These are phyloP conservation scores for Tuber brumale DNA, from an alignment of 495 filamentous ascomycete genomes.

Conservation along the genomic window DNA sequence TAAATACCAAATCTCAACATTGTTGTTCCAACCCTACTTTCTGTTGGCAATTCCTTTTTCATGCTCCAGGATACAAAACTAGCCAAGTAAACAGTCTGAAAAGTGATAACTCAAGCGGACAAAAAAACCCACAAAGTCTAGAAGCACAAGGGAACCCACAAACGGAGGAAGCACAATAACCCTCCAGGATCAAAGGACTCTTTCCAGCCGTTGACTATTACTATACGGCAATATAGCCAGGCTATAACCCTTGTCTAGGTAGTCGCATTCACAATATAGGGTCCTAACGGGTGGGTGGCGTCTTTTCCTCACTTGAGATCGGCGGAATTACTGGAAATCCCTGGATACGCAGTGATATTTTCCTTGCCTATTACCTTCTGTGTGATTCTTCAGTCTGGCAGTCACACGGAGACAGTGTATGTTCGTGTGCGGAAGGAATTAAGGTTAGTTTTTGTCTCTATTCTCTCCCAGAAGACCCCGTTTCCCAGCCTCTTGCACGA, in stretches of 20 bases:
- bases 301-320: neutral
- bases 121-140: neutral
- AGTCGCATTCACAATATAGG: neutral
- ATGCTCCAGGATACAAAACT: neutral
- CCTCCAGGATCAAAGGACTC: neutral
- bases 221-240: neutral
- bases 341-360: neutral
- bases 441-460: neutral
- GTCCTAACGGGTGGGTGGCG: neutral
- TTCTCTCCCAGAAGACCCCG: neutral
- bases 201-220: neutral
- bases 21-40: neutral
- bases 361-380: neutral
- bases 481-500: neutral
- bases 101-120: neutral
- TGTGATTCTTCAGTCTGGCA: neutral
- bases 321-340: neutral
- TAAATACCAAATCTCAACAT: neutral
- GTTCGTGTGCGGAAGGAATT: neutral
- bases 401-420: neutral
- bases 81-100: neutral
- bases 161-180: neutral
- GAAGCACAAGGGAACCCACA: slow-evolving; percentile 1
- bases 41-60: neutral
- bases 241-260: neutral